Evolutionary conservation across 2,329 filamentous ascomycete species (phyloP), one percentile per base, ranked within the genome.

Genomic region (Colletotrichum echinochloae): DNA sequence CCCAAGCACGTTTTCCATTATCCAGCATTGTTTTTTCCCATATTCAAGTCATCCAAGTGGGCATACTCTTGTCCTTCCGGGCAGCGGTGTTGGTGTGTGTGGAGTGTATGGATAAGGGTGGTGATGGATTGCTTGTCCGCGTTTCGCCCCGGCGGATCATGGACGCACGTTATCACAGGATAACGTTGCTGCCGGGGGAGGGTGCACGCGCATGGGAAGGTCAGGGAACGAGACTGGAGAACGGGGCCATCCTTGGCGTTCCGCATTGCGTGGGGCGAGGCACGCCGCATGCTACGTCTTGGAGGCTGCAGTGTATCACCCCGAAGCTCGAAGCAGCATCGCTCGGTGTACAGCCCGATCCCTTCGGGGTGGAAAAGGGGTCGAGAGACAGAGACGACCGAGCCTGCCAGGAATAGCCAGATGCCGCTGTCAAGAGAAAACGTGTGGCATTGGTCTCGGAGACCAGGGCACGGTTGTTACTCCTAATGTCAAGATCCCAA

Each of bases 401-500:
- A 52, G n/a, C 55, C 52, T 35, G 61, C 46, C 39, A 30, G 62
- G 35, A 52, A 51, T 60, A 70, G 51, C 55, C 33, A 46, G 23
- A 51, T 37, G 33, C 49, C 49, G 63, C 66, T 61, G 62, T 66
- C 49, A 61, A 66, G 41, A 66, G 56, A 23, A 61, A 46, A 23
- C 41, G 41, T 26, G 56, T 60, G 39, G 62, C 28, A 44, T 51
- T 51, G 57, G 67, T 67, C 51, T 55, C 3, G 41, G 67, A 52
- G 57, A 48, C 16, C 44, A 41, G 44, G 26, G 63, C 55, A 62
- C 44, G 64, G 57, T 67, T 67, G 67, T 64, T 62, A 67, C 67
- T 67, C 44, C 64, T 63, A 67, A 67, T 70, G 65, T 70, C 64
- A 67, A 62, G 57, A 61, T n/a, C 35, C 51, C 14, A 26, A 49